Conservation (phyloP, 2,329 filamentous ascomycete species). For the Cercospora berteroae region DNA sequence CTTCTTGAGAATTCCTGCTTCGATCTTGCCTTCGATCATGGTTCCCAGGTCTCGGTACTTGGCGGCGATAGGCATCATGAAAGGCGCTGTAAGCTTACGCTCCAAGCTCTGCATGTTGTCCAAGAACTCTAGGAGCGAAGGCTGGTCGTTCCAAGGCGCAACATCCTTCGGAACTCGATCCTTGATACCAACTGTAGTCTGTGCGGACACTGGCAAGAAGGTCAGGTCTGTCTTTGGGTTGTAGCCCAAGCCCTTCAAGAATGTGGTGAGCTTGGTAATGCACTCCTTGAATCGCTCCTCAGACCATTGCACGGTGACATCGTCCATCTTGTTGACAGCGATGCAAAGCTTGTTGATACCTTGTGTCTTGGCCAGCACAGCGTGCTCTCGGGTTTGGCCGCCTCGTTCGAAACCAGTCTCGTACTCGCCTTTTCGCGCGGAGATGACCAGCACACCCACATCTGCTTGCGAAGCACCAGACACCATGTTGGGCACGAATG, state of each 20-base stretch:
- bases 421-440: conserved; percentile 95
- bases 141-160: conserved; percentile 81
- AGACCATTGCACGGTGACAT: conserved; percentile 93
- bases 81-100: conserved; percentile 93
- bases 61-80: conserved; percentile 97
- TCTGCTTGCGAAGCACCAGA: conserved; percentile 74
- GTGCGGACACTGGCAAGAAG: conserved; percentile 95
- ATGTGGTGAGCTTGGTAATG: conserved; percentile 78
- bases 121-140: conserved; percentile 92
- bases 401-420: conserved; percentile 97
- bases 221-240: conserved; percentile 89
- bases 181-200: conserved; percentile 83
- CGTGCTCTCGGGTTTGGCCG: conserved; percentile 95
- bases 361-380: conserved; percentile 95
- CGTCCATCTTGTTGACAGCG: conserved; percentile 99
- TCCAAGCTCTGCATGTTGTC: conserved; percentile 89
- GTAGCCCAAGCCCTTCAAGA: conserved; percentile 90
- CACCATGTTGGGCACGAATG: conserved; percentile 97
- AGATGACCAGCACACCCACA: conserved; percentile 93
- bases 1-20: conserved; percentile 92
- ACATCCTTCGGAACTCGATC: conserved; percentile 74
- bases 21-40: conserved; percentile 95
- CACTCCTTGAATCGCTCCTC: conserved; percentile 92
- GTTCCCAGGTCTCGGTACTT: conserved; percentile 98
- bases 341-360: conserved; percentile 96